Percentiles rank a stretch among this genome's conserved stretches.
Evolutionary conservation across 2,329 filamentous ascomycete genomes (phyloP).

Genomic region (Daldinia sp.): DNA sequence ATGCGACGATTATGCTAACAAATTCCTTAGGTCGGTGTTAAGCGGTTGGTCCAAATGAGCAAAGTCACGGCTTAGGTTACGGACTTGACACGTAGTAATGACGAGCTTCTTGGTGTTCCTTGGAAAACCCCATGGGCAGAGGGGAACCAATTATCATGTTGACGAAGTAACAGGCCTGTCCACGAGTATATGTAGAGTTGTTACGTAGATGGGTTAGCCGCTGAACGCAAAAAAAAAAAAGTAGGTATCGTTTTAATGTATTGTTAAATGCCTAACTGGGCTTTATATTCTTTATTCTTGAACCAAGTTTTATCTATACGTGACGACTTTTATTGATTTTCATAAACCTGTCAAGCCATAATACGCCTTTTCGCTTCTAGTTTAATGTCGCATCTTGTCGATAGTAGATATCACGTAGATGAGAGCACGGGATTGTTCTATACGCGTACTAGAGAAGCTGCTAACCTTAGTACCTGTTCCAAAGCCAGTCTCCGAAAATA

Average conservation of each 20-base stretch:
- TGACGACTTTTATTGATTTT: not conserved
- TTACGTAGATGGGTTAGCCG: conserved; percentile 31
- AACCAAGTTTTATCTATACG: not conserved
- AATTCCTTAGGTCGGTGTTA: conserved; percentile 70
- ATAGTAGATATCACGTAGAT: not conserved
- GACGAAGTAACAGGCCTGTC: conserved; percentile 22
- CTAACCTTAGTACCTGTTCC: no score
- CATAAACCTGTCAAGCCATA: not conserved
- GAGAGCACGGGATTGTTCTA: not conserved
- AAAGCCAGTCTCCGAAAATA: not conserved
- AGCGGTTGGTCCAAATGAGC: conserved; percentile 81
- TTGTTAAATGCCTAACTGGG: not conserved
- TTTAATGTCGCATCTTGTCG: not conserved
- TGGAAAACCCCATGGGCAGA: not conserved
- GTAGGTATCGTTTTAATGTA: conserved; percentile 4
- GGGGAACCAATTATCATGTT: not conserved
- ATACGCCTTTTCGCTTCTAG: not conserved
- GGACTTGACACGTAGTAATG: not conserved
- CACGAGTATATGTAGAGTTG: conserved; percentile 28
- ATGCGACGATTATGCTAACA: conserved; percentile 53
- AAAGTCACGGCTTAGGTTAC: conserved; percentile 63
- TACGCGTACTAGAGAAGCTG: not conserved
- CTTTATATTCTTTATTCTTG: not conserved
- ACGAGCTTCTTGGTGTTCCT: not conserved
- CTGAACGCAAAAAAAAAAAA: conserved; percentile 24